Percentiles rank a stretch among this genome's conserved stretches.
phyloP scores from a whole-genome alignment of 2,329 filamentous ascomycete genomes.

The Harringtonia aguacate region DNA sequence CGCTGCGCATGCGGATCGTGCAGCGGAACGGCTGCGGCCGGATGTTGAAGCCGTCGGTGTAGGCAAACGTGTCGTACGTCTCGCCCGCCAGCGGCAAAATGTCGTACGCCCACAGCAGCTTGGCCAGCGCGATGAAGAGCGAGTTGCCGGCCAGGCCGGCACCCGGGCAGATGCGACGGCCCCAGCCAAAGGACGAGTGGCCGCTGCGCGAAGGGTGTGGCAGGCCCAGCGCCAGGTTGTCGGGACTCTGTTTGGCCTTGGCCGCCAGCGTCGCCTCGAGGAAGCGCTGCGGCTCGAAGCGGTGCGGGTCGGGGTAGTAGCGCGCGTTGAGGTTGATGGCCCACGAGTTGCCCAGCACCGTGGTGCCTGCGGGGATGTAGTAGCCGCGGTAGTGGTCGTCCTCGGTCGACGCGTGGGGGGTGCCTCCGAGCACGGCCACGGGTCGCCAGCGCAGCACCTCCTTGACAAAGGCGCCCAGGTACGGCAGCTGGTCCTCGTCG shows the following conservation, averaged over 20 bases:
- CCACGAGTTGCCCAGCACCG: conserved; percentile 25
- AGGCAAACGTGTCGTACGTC: conserved; percentile 13
- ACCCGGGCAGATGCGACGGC: conserved; percentile 25
- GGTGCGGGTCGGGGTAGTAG: conserved; percentile 13
- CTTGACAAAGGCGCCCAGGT: conserved; percentile 20
- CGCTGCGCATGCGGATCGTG: conserved; percentile 10
- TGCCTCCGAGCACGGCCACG: conserved; percentile 28
- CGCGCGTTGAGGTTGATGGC: conserved; percentile 15
- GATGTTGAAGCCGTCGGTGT: conserved; percentile 15
- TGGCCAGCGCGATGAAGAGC: conserved; percentile 20
- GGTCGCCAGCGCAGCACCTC: conserved; percentile 26
- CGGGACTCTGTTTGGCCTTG: conserved; percentile 1
- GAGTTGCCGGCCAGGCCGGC: conserved; percentile 12
- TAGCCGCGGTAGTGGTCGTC: conserved; percentile 38
- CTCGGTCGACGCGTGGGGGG: conserved; percentile 34
- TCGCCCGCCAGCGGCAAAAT: conserved; percentile 11
- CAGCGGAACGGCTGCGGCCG: conserved; percentile 13
- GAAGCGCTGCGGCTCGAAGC: conserved; percentile 13
- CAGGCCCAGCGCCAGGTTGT: not conserved
- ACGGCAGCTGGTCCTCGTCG: conserved; percentile 19
- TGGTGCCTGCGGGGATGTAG: conserved; percentile 35
- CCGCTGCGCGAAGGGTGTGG: conserved; percentile 15
- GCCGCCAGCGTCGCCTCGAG: conserved; percentile 8
- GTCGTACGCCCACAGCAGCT: conserved; percentile 35
- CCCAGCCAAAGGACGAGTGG: conserved; percentile 35